phyloP scores from a whole-genome alignment of 2,329 filamentous ascomycete species.

The Rutstroemia sp. region DNA sequence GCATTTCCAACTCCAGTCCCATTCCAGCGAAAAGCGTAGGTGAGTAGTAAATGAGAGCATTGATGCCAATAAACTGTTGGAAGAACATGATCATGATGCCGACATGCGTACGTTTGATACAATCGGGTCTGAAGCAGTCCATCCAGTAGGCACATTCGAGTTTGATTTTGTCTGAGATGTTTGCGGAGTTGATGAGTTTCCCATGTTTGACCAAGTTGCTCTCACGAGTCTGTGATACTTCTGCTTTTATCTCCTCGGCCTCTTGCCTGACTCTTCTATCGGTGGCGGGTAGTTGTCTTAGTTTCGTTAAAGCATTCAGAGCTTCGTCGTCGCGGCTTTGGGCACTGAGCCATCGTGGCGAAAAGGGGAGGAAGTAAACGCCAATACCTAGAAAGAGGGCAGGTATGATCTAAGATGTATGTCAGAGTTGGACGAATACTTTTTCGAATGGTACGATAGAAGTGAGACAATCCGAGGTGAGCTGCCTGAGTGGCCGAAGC shows the following conservation, averaged over 20 bases:
- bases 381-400: conserved; percentile 31
- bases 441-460: too few species aligned
- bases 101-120: conserved; percentile 41
- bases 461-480: too few species aligned
- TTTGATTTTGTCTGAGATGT: conserved; percentile 30
- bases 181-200: conserved; percentile 5
- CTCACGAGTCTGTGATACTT: conserved; percentile 27
- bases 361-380: conserved; percentile 40
- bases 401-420: conserved; percentile 21
- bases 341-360: conserved; percentile 31
- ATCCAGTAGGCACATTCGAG: conserved; percentile 41
- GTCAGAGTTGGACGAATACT: neutral
- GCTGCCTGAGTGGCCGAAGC: too few species aligned
- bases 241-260: conserved; percentile 39
- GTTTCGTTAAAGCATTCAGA: conserved; percentile 39
- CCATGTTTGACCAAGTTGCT: conserved; percentile 35
- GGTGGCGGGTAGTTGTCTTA: conserved; percentile 40
- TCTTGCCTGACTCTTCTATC: conserved; percentile 46
- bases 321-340: conserved; percentile 42
- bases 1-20: conserved; percentile 32
- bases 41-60: conserved; percentile 39
- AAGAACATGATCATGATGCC: conserved; percentile 48
- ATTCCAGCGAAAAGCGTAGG: conserved; percentile 18
- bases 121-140: conserved; percentile 43
- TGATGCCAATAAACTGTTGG: conserved; percentile 48